phyloP scores from a whole-genome alignment of 805 yeast genomes.

The Candida maltosa region DNA sequence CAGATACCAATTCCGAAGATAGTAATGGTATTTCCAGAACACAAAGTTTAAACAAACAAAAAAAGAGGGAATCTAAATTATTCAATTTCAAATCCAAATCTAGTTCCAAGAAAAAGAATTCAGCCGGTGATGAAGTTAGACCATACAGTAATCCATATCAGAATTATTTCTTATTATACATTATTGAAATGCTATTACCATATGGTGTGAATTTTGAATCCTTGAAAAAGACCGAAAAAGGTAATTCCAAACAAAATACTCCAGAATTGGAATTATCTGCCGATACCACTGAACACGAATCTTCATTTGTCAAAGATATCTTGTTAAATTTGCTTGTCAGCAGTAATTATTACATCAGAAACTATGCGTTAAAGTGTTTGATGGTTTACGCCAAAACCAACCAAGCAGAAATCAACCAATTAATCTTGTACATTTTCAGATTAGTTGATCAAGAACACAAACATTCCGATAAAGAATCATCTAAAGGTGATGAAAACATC shows the following conservation, averaged over 20 bases:
- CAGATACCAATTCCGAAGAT: neutral
- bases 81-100: constrained; percentile 25
- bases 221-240: neutral
- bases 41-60: constrained; percentile 17
- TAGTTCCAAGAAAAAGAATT: constrained; percentile 14
- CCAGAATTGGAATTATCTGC: constrained; percentile 16
- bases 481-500: constrained; percentile 15
- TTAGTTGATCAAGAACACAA: constrained; percentile 27
- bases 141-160: constrained; percentile 36
- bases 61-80: constrained; percentile 10
- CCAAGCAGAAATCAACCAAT: constrained; percentile 32
- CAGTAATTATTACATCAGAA: constrained; percentile 30
- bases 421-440: constrained; percentile 29
- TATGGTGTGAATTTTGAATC: constrained; percentile 29
- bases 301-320: constrained; percentile 25
- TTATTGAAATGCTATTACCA: constrained; percentile 30
- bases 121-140: constrained; percentile 14
- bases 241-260: constrained; percentile 6
- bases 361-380: constrained; percentile 30
- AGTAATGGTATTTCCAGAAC: neutral
- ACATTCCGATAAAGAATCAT: constrained; percentile 8
- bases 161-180: constrained; percentile 22
- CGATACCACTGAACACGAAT: constrained; percentile 6
- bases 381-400: constrained; percentile 26
- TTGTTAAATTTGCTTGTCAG: constrained; percentile 31